phyloP scores from a whole-genome alignment of 2,329 filamentous ascomycete genomes.

The Claviceps africana region DNA sequence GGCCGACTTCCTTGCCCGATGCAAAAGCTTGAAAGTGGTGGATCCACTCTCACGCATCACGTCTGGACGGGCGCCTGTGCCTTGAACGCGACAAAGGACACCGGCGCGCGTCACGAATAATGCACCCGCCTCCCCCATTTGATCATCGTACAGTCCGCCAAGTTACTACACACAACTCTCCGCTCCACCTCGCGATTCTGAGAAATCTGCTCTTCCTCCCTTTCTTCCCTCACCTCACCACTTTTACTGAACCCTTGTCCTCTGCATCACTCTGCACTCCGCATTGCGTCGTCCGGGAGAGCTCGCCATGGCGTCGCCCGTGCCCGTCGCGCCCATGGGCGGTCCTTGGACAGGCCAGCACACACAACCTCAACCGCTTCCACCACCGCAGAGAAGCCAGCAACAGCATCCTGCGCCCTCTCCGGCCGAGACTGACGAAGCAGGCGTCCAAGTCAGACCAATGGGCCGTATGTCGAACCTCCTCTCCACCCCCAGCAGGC shows the following conservation, averaged over 20 bases:
- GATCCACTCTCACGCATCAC: conserved; percentile 5
- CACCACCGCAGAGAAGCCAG: neutral
- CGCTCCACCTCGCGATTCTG: neutral
- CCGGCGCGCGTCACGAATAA: conserved; percentile 22
- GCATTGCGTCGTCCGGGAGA: neutral
- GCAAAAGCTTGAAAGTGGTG: conserved; percentile 2
- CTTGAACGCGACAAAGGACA: conserved; percentile 3
- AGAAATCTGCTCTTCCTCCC: neutral
- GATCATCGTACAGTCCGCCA: conserved; percentile 9
- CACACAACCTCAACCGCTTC: conserved; percentile 3
- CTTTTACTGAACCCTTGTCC: neutral
- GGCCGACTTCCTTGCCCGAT: neutral
- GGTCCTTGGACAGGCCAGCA: conserved; percentile 3
- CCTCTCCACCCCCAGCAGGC: conserved; percentile 16
- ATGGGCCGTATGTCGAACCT: conserved; percentile 52
- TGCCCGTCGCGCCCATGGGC: conserved; percentile 18
- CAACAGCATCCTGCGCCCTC: conserved; percentile 15
- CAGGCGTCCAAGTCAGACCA: conserved; percentile 42
- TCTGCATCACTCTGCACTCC: neutral
- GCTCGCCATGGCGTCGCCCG: conserved; percentile 25
- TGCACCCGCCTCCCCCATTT: conserved; percentile 24
- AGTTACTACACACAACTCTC: conserved; percentile 7
- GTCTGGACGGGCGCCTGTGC: neutral
- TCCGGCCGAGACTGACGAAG: conserved; percentile 23
- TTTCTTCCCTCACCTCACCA: neutral